Conservation (phyloP, 2,329 filamentous ascomycete species). For the Verticillium longisporum region DNA sequence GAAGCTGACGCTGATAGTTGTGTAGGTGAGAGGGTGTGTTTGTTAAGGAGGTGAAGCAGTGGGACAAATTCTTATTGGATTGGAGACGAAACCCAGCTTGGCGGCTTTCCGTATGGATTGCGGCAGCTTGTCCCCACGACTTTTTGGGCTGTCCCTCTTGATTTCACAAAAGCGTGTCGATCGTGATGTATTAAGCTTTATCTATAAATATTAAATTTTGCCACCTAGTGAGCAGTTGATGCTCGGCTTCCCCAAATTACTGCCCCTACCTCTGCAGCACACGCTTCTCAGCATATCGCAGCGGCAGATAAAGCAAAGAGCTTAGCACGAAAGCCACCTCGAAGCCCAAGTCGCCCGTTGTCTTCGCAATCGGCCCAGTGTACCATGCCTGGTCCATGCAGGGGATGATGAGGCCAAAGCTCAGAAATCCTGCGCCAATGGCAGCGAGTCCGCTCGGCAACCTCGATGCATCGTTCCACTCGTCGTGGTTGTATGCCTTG, state of each 20-base stretch:
- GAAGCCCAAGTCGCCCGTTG: constrained; percentile 59
- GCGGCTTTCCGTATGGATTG: no score
- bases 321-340: constrained; percentile 53
- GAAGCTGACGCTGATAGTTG: background rate
- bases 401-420: constrained; percentile 46
- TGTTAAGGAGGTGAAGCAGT: background rate
- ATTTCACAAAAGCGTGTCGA: no score
- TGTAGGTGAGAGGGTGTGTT: background rate
- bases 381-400: constrained; percentile 57
- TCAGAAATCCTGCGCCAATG: constrained; percentile 35
- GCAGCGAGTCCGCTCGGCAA: constrained; percentile 42
- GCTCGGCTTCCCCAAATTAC: background rate
- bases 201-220: background rate
- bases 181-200: background rate
- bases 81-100: no score
- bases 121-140: no score
- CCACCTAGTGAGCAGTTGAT: background rate
- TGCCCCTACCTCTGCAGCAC: constrained; percentile 2
- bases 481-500: constrained; percentile 35
- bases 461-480: constrained; percentile 38
- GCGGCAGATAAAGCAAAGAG: constrained; percentile 37
- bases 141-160: no score
- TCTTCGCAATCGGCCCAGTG: constrained; percentile 51
- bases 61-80: background rate
- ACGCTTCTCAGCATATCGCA: constrained; percentile 38